Conservation (phyloP, 768 basidiomycete species). For the Pisolithus marmoratus region DNA sequence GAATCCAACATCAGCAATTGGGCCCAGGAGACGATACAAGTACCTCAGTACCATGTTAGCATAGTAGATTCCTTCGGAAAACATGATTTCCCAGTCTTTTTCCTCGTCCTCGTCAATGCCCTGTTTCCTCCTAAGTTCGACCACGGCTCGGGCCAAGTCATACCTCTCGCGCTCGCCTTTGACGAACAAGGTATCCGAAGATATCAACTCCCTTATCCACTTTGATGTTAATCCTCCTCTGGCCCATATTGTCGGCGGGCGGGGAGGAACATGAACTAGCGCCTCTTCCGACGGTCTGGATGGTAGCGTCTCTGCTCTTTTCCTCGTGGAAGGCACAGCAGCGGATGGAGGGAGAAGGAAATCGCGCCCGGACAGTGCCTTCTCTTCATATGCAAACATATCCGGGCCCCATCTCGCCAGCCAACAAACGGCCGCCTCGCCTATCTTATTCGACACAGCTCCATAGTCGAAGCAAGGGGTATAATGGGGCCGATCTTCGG, state of each 20-base stretch:
- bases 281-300: slow-evolving; percentile 15
- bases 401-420: slow-evolving; percentile 81
- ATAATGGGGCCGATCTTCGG: slow-evolving; percentile 9
- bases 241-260: slow-evolving; percentile 61
- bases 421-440: slow-evolving; percentile 87
- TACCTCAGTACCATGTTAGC: slow-evolving; percentile 63
- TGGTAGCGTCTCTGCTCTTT: slow-evolving; percentile 27
- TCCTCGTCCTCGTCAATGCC: slow-evolving; percentile 62
- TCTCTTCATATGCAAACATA: slow-evolving; percentile 62
- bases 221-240: slow-evolving; percentile 63
- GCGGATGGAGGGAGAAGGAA: slow-evolving; percentile 12
- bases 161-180: slow-evolving; percentile 76
- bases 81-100: slow-evolving; percentile 60
- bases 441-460: slow-evolving; percentile 86
- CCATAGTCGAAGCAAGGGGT: slow-evolving; percentile 67
- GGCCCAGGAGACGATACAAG: not conserved
- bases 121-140: slow-evolving; percentile 62
- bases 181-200: slow-evolving; percentile 77
- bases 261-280: slow-evolving; percentile 8
- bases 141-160: slow-evolving; percentile 64
- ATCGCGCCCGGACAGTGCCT: slow-evolving; percentile 13
- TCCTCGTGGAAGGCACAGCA: slow-evolving; percentile 13
- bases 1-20: not conserved
- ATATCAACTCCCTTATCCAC: slow-evolving; percentile 72
- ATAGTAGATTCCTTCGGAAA: slow-evolving; percentile 77